Evolutionary conservation across 164 flowering plant genomes (phyloP).

Genomic region (Stephania japonica): DNA sequence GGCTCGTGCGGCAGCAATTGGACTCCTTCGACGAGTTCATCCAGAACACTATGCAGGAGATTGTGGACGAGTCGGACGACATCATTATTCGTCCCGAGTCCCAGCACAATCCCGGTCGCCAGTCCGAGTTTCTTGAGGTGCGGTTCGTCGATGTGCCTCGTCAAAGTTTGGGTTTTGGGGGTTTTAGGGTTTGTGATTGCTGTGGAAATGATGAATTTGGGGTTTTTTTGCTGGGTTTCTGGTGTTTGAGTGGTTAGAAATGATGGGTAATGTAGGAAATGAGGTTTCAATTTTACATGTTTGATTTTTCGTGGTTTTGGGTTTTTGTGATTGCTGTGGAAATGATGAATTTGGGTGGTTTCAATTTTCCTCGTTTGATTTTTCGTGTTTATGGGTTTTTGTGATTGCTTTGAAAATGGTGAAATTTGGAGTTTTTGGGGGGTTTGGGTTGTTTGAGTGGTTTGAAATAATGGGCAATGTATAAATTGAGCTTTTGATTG

Average conservation of each 20-base stretch:
- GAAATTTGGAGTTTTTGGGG: no score
- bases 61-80: constrained; percentile 91
- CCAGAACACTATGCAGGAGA: constrained; percentile 98
- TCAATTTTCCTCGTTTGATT: background rate
- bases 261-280: background rate
- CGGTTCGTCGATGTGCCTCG: background rate
- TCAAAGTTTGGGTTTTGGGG: background rate
- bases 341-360: background rate
- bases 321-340: no score
- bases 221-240: background rate
- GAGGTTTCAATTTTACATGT: background rate
- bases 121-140: constrained; percentile 85
- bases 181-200: background rate
- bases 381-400: background rate
- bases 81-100: constrained; percentile 97
- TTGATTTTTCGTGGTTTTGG: no score
- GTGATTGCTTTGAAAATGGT: no score
- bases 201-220: background rate
- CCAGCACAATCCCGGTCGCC: constrained; percentile 96
- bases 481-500: no score
- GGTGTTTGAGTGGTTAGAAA: background rate
- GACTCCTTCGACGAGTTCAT: constrained; percentile 98
- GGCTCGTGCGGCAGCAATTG: constrained; percentile 90
- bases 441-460: no score
- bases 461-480: no score